Evolutionary conservation across 345 rosid genomes (phyloP), one percentile per base, ranked within the genome.

Genomic region (Populus pruinosa): DNA sequence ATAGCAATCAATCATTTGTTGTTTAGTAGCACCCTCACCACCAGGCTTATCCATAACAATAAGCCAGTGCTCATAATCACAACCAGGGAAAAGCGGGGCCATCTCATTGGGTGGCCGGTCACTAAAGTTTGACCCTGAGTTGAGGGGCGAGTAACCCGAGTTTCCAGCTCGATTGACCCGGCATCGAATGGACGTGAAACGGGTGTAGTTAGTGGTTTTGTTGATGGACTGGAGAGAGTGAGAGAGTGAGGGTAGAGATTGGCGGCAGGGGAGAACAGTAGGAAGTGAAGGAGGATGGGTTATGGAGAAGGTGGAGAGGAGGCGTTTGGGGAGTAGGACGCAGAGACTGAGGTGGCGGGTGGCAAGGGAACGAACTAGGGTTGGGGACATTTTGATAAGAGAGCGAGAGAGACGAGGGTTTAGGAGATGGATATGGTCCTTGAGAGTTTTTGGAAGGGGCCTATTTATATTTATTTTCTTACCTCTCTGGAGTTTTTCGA

Each of bases 51-150:
- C 97, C 91, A 94, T 96, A 35, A 96, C 94, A 67, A 92, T 96
- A 55, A 96, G 98, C 98, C 98, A 96, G 85, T 94, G 99, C 80
- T 91, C 85, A 70, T 94, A 96, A 65, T 96, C 99, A 69, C 98
- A 94, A 0, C 98, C 98, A 0, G 97, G 95, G 61, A 96, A 96
- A 70, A 94, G 91, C 13, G 97, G 97, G 5, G 96, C 90, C 98
- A 93, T 94, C 78, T 96, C 98, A 43, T 93, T 94, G 39, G 98
- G 97, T 5, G 97, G 98, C 9, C 98, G 89, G 86, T 96, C 96
- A 73, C 97, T 92, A 83, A 89, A 91, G 85, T 91, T 94, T 9
- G 97, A 92, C 36, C 95, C 92, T 8, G 97, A 90, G 80, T 92
- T 96, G 68, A 96, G 85, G 7, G 98, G 98, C 8, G 98, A 92